These are phyloP conservation scores for Clonostachys rosea DNA, from an alignment of 2,329 filamentous ascomycete species.

Conservation along the genomic window DNA sequence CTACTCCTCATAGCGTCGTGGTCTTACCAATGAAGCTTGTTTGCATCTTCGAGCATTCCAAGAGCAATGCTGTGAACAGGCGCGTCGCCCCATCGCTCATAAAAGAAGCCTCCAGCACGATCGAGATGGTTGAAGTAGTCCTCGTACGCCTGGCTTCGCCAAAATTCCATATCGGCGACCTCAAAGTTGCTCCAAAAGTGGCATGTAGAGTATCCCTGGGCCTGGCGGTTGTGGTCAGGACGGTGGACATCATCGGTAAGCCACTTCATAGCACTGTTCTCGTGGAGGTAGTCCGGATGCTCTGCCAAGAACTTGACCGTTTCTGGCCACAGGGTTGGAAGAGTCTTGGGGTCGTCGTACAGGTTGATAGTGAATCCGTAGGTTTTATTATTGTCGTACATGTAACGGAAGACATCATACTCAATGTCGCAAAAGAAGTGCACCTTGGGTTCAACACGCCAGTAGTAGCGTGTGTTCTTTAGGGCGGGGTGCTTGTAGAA, in stretches of 20 bases:
- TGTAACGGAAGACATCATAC: slow-evolving; percentile 97
- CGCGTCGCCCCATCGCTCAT: slow-evolving; percentile 97
- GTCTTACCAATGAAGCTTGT: slow-evolving; percentile 85
- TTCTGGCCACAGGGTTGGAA: slow-evolving; percentile 91
- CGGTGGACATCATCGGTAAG: slow-evolving; percentile 72
- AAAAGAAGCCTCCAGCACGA: slow-evolving; percentile 96
- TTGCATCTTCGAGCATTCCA: slow-evolving; percentile 85
- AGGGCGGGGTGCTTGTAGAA: slow-evolving; percentile 97
- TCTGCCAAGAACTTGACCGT: slow-evolving; percentile 85
- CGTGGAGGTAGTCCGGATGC: slow-evolving; percentile 74
- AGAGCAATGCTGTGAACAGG: slow-evolving; percentile 94
- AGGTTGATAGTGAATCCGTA: slow-evolving; percentile 98
- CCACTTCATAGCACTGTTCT: slow-evolving; percentile 86
- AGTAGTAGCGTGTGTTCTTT: slow-evolving; percentile 82
- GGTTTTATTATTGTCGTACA: slow-evolving; percentile 97
- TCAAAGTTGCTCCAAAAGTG: slow-evolving; percentile 99
- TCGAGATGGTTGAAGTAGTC: slow-evolving; percentile 97
- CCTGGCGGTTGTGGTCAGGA: slow-evolving; percentile 73
- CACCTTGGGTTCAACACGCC: slow-evolving; percentile 97
- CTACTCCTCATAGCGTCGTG: background rate
- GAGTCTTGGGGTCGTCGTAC: slow-evolving; percentile 84
- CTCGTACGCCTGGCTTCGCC: slow-evolving; percentile 84
- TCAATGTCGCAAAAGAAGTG: slow-evolving; percentile 99
- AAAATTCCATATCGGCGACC: slow-evolving; percentile 89
- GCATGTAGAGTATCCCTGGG: slow-evolving; percentile 94